Percentiles rank a stretch among this genome's conserved stretches.
These are phyloP conservation scores for Cyclaneusma minus DNA, from an alignment of 2,329 filamentous ascomycete species.

Conservation along the genomic window DNA sequence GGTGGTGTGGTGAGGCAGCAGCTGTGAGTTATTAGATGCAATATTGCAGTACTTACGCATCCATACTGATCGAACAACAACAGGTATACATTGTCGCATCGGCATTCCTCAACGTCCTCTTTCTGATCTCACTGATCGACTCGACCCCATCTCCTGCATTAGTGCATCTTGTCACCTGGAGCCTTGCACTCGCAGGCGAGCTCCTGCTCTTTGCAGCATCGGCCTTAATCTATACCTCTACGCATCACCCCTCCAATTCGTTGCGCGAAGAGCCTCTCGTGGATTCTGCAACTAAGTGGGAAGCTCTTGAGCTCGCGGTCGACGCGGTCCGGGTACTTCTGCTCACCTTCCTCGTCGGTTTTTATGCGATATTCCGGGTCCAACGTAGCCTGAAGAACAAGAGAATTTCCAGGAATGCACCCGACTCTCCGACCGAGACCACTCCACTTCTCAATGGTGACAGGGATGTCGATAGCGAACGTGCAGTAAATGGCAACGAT, in stretches of 20 bases:
- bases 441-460: constrained; percentile 44
- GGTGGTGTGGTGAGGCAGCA: constrained; percentile 71
- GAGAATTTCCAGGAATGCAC: constrained; percentile 27
- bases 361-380: constrained; percentile 42
- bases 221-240: constrained; percentile 49
- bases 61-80: constrained; percentile 5
- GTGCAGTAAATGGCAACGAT: constrained; percentile 9
- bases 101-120: constrained; percentile 74
- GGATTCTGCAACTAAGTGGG: constrained; percentile 32
- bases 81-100: constrained; percentile 77
- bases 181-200: constrained; percentile 57
- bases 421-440: constrained; percentile 38
- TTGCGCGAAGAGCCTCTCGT: constrained; percentile 17
- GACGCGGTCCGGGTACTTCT: constrained; percentile 54
- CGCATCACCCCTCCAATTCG: constrained; percentile 41
- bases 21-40: constrained; percentile 40
- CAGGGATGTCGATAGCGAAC: constrained; percentile 16
- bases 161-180: constrained; percentile 70
- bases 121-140: constrained; percentile 77
- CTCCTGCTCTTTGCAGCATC: constrained; percentile 54
- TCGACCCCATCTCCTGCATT: constrained; percentile 65
- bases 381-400: constrained; percentile 24
- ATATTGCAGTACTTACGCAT: no score
- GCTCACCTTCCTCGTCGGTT: constrained; percentile 32
- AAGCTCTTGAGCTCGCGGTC: constrained; percentile 48